Evolutionary conservation across 441 rosid genomes (phyloP).

Genomic region (Macaranga tanarius): DNA sequence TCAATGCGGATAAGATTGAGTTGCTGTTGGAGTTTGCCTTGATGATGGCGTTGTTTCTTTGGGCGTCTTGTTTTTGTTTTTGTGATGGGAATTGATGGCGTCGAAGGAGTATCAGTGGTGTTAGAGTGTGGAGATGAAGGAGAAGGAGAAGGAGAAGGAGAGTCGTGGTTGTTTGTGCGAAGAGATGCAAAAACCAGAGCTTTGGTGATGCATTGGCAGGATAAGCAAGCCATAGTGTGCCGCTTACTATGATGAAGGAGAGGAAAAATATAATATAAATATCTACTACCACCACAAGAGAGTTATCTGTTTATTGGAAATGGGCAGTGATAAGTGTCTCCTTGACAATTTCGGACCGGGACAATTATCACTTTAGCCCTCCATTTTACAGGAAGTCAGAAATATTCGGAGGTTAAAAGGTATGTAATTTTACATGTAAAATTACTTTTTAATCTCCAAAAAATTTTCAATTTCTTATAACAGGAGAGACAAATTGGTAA

Average conservation of each 20-base stretch:
- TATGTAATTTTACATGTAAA: too few relatives aligned
- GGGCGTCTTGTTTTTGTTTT: background rate
- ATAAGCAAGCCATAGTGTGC: constrained; percentile 37
- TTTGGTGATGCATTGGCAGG: constrained; percentile 24
- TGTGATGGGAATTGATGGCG: constrained; percentile 12
- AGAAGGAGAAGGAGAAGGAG: constrained; percentile 16
- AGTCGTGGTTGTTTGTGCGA: constrained; percentile 17
- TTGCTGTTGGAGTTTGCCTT: constrained; percentile 27
- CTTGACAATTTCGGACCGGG: too few relatives aligned
- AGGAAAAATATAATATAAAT: background rate
- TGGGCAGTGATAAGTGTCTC: too few relatives aligned
- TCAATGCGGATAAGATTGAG: constrained; percentile 55
- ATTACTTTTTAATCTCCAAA: too few relatives aligned
- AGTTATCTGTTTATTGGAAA: too few relatives aligned
- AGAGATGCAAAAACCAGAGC: constrained; percentile 31
- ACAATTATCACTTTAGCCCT: too few relatives aligned
- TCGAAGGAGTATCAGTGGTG: background rate
- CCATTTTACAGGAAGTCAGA: too few relatives aligned
- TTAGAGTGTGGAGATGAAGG: background rate
- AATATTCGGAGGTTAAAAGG: too few relatives aligned
- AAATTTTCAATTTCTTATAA: too few relatives aligned
- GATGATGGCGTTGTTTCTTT: background rate
- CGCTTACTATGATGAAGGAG: background rate
- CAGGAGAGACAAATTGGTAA: too few relatives aligned
- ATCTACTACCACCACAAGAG: background rate